Evolutionary conservation across 225 moss, liverwort and hornwort species (phyloP).

Genomic region (Physcomitrellopsis africana): DNA sequence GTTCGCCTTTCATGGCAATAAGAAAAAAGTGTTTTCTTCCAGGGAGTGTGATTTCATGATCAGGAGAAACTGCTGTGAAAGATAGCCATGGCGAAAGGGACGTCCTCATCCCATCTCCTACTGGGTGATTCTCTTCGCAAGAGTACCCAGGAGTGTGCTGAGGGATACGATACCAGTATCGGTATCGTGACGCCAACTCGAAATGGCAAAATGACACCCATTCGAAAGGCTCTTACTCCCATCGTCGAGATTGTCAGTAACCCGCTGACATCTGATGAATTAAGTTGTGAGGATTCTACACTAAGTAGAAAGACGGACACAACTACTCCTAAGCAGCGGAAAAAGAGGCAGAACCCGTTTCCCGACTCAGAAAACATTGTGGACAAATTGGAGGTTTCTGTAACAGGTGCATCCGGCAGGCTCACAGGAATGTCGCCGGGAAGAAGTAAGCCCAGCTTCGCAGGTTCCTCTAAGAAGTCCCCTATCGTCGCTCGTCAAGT

Average conservation of each 20-base stretch:
- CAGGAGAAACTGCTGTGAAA: not conserved
- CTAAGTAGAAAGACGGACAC: conserved; percentile 26
- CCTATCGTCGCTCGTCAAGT: conserved; percentile 25
- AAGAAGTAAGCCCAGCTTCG: conserved; percentile 23
- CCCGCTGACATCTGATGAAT: conserved; percentile 28
- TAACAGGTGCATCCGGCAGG: conserved; percentile 23
- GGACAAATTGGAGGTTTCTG: conserved; percentile 14
- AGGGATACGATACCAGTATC: conserved; percentile 12
- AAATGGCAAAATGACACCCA: conserved; percentile 10
- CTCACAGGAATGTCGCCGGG: conserved; percentile 18
- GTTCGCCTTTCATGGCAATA: not conserved
- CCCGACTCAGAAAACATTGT: conserved; percentile 26
- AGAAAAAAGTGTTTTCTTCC: not conserved
- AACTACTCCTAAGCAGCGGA: conserved; percentile 25
- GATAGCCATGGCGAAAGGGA: conserved; percentile 32
- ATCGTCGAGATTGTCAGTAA: conserved; percentile 33
- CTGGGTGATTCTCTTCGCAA: conserved; percentile 28
- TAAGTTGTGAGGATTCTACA: conserved; percentile 19
- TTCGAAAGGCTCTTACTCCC: conserved; percentile 33
- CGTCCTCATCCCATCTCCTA: conserved; percentile 26
- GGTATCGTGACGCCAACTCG: conserved; percentile 18
- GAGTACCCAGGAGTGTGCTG: conserved; percentile 13
- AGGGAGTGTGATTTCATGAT: conserved; percentile 8
- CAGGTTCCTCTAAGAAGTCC: conserved; percentile 26
- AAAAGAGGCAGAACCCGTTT: conserved; percentile 25